These are phyloP conservation scores for Ceriops zippeliana DNA, from an alignment of 345 rosid genomes.

Conservation along the genomic window DNA sequence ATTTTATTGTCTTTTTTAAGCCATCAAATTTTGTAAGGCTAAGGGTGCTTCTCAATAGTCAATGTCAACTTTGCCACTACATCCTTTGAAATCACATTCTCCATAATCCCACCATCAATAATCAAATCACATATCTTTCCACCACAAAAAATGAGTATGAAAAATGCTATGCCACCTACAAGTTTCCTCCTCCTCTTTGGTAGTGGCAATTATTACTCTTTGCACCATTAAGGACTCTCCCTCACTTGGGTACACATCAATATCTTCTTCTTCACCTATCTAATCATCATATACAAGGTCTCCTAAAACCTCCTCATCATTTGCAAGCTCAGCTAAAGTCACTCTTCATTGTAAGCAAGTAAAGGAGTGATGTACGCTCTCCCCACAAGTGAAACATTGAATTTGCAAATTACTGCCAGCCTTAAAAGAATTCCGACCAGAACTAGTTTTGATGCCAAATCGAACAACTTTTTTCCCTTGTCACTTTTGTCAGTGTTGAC, in stretches of 20 bases:
- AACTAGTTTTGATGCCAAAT: too few relatives aligned
- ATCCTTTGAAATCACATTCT: not conserved
- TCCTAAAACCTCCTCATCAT: not conserved
- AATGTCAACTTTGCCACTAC: too few relatives aligned
- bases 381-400: too few relatives aligned
- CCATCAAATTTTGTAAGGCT: too few relatives aligned
- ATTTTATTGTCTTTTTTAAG: too few relatives aligned
- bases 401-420: not conserved
- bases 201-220: not conserved
- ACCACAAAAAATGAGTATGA: not conserved
- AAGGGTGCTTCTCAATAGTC: too few relatives aligned
- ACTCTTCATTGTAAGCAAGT: not conserved
- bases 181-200: not conserved
- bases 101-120: not conserved
- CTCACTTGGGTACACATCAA: not conserved
- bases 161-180: not conserved
- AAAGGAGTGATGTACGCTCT: not conserved
- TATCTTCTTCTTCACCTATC: not conserved
- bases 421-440: too few relatives aligned
- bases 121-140: not conserved
- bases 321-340: not conserved
- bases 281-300: not conserved
- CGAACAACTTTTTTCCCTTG: too few relatives aligned
- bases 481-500: too few relatives aligned
- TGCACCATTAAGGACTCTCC: not conserved